Conservation (phyloP, 163 green algal species). For the Chlorella variabilis region DNA sequence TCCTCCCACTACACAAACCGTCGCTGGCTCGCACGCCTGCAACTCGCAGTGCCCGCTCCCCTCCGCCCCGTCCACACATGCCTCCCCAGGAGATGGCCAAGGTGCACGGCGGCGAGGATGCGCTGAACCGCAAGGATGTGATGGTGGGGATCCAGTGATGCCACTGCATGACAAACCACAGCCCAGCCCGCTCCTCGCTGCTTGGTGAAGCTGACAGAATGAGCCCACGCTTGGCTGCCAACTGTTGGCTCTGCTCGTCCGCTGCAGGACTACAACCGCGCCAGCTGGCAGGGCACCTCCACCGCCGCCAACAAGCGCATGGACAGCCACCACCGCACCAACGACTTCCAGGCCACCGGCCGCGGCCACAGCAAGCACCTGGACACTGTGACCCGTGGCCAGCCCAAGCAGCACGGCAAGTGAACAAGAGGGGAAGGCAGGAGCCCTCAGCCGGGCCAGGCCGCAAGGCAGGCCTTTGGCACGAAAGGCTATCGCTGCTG, state of each 20-base stretch:
- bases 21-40: no score
- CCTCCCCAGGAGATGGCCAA: constrained; percentile 16
- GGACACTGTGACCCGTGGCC: not conserved
- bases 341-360: constrained; percentile 6
- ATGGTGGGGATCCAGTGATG: not conserved
- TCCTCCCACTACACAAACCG: no score
- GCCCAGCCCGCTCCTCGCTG: no score
- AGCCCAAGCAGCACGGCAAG: no score
- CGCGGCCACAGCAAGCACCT: constrained; percentile 21
- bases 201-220: no score
- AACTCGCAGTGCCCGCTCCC: no score
- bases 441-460: no score
- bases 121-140: not conserved
- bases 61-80: no score
- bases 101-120: not conserved
- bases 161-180: no score
- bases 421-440: not conserved
- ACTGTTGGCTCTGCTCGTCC: not conserved
- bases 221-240: not conserved
- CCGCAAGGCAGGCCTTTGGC: no score
- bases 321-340: not conserved
- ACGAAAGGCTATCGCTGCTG: no score
- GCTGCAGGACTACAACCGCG: constrained; percentile 13
- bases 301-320: constrained; percentile 32
- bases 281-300: not conserved